These are phyloP conservation scores for Cardiospermum halicacabum DNA, from an alignment of 345 rosid species.

Conservation along the genomic window DNA sequence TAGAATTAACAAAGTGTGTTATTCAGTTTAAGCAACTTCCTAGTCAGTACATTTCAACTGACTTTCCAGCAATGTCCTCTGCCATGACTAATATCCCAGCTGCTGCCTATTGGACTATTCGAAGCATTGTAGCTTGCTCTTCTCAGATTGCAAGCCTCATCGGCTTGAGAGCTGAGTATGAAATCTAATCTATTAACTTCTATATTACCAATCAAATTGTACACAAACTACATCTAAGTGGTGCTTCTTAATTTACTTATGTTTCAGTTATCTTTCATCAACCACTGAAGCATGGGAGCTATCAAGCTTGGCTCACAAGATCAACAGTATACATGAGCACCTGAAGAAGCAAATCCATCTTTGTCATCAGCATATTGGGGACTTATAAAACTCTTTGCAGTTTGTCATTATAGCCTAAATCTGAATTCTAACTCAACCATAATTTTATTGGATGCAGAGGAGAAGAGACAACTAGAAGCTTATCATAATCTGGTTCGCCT, in stretches of 20 bases:
- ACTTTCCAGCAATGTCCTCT: slow-evolving; percentile 28
- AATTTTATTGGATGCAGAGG: slow-evolving; percentile 27
- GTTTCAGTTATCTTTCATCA: slow-evolving; percentile 27
- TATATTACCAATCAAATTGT: background rate
- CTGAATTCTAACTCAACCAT: background rate
- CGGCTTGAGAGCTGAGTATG: slow-evolving; percentile 45
- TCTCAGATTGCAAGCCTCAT: slow-evolving; percentile 36
- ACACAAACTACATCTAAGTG: background rate
- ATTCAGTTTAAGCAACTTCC: slow-evolving; percentile 44
- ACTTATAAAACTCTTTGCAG: background rate
- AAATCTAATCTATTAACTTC: background rate
- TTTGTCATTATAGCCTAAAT: background rate
- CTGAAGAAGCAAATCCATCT: slow-evolving; percentile 32
- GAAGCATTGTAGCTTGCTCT: slow-evolving; percentile 46
- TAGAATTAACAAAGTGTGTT: slow-evolving; percentile 52
- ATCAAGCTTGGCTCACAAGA: slow-evolving; percentile 44
- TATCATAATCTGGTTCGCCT: slow-evolving; percentile 28
- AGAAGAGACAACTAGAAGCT: slow-evolving; percentile 35
- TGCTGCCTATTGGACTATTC: slow-evolving; percentile 49
- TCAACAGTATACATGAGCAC: slow-evolving; percentile 34
- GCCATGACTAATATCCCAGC: slow-evolving; percentile 44
- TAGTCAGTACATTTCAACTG: slow-evolving; percentile 38
- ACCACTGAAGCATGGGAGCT: slow-evolving; percentile 45
- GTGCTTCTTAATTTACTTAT: background rate
- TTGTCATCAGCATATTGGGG: slow-evolving; percentile 39